phyloP scores from a whole-genome alignment of 345 rosid species.

The sweet orange (Citrus sinensis) region DNA sequence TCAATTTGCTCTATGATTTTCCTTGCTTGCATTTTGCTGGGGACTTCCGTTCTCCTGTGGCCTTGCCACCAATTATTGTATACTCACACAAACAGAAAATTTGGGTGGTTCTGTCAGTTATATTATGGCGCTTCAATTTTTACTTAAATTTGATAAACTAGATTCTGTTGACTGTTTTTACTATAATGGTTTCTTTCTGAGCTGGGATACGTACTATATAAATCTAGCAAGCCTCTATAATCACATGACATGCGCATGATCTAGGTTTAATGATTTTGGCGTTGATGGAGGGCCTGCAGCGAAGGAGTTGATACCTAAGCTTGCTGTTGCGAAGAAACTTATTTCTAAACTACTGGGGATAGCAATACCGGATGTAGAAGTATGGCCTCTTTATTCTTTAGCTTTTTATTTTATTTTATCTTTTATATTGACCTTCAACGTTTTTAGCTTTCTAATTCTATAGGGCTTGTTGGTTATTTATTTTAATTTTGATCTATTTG shows the following conservation, averaged over 20 bases:
- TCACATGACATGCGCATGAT: neutral
- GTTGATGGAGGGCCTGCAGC: conserved; percentile 90
- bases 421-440: neutral
- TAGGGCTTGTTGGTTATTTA: neutral
- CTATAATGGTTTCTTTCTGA: neutral
- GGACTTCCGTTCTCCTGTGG: neutral
- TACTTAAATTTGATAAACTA: neutral
- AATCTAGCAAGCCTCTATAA: neutral
- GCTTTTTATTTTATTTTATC: neutral
- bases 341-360: conserved; percentile 51
- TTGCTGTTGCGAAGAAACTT: conserved; percentile 48
- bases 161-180: neutral
- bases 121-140: neutral
- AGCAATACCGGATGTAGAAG: conserved; percentile 59
- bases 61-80: neutral
- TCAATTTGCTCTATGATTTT: neutral
- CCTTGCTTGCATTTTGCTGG: neutral
- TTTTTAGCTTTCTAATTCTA: neutral
- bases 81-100: neutral
- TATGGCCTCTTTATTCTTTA: conserved; percentile 18
- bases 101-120: neutral
- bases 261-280: conserved; percentile 71
- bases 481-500: neutral
- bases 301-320: conserved; percentile 67
- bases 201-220: neutral